Base-by-base conservation (phyloP, 257 asterid species). In the Eucommia ulmoides region DNA sequence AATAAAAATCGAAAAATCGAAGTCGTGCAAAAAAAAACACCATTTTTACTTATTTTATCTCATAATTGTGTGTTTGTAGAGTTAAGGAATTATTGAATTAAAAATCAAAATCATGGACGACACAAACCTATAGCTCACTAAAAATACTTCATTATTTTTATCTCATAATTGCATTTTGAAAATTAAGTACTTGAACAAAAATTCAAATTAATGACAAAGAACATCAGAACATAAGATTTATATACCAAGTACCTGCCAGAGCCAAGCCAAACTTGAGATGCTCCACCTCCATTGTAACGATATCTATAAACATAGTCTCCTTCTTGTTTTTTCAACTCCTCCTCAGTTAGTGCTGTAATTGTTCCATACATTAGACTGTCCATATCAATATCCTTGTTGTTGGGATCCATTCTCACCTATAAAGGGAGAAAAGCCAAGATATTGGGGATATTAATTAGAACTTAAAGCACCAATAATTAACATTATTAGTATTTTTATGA, bases 241-340 rank as follows among this genome's bases (percentile, higher is more conserved):
- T 42, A 42, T 42, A 19, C 15, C n/a, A 16, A 16, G n/a, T 76
- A 91, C 99, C 99, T 83, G 75, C 99, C 87, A 70, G 96, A 86
- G 71, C 95, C 92, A 45, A 91, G 96, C 99, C 96, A 91, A 67
- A 86, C 85, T 69, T 86, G 99, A 74, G 96, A 79, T 48, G 99
- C 99, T 5, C 96, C 99, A 59, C 96, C 99, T 56, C 96, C 95
- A 58, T 86, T 79, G 63, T 91, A 91, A 35, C 87, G 82, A 75
- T 91, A 83, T 8, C 87, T 85, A 62, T 86, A 91, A 58, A 91
- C 75, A 76, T 91, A 91, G 66, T 72, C 94, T 46, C 93, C 95
- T 70, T 86, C 96, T 77, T 91, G 99, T 49, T 69, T 83, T 74
- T 79, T 83, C 78, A 91, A 59, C 67, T 83, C 95, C 57, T 86